phyloP scores from a whole-genome alignment of 768 basidiomycete species.

The Boletus coccyginus region DNA sequence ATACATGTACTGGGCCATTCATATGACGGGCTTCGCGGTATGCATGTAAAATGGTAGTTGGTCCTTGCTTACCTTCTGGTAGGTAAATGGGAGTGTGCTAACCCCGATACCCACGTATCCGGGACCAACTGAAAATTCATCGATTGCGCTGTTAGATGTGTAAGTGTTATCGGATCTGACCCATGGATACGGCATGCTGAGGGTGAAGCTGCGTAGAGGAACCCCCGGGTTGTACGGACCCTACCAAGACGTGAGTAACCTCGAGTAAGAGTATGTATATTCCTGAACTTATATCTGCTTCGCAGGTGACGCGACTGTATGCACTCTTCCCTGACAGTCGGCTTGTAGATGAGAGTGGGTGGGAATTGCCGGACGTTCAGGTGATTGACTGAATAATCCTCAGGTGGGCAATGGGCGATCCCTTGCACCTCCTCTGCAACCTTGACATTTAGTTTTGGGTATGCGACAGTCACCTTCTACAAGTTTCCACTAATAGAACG shows the following conservation, averaged over 20 bases:
- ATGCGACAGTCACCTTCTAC: constrained; percentile 12
- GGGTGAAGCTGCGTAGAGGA: constrained; percentile 44
- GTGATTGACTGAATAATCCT: neutral
- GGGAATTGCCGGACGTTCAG: neutral
- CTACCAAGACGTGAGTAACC: constrained; percentile 61
- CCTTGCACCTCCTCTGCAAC: constrained; percentile 62
- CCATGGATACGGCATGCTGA: neutral
- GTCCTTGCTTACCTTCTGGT: constrained; percentile 5
- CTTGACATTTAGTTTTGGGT: constrained; percentile 73
- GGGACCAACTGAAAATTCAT: constrained; percentile 47
- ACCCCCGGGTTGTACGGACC: constrained; percentile 72
- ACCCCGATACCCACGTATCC: constrained; percentile 65
- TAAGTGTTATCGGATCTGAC: constrained; percentile 35
- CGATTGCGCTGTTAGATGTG: constrained; percentile 74
- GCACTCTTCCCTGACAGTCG: constrained; percentile 58
- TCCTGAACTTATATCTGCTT: constrained; percentile 1
- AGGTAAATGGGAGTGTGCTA: constrained; percentile 58
- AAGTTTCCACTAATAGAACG: neutral
- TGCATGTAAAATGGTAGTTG: neutral
- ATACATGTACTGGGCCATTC: constrained; percentile 76
- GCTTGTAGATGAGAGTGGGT: constrained; percentile 60
- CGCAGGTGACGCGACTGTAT: constrained; percentile 66
- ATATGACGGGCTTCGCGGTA: constrained; percentile 54
- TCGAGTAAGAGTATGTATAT: neutral
- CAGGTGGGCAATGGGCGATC: constrained; percentile 71